Evolutionary conservation across 225 moss, liverwort and hornwort genomes (phyloP).

Genomic region (Bryum argenteum): DNA sequence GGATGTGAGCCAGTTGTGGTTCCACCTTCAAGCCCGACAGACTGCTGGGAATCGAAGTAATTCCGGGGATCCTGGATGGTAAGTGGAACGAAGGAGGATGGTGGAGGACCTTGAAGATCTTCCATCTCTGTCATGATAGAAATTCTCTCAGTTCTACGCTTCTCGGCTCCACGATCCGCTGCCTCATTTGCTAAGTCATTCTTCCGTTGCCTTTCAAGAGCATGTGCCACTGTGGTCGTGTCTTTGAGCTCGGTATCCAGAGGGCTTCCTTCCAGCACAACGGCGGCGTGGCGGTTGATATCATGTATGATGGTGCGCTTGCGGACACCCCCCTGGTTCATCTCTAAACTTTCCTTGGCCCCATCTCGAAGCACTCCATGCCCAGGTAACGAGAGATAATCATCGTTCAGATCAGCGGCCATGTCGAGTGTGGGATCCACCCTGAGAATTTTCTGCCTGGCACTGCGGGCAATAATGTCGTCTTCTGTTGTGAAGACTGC

Average conservation of each 20-base stretch:
- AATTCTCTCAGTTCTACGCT: conserved; percentile 71
- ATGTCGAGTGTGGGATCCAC: conserved; percentile 96
- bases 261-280: conserved; percentile 86
- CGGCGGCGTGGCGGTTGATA: conserved; percentile 93
- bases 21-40: conserved; percentile 36
- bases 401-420: conserved; percentile 91
- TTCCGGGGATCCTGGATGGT: conserved; percentile 92
- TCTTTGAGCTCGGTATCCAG: conserved; percentile 61
- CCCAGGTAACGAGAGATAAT: conserved; percentile 81
- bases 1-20: background rate
- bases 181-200: conserved; percentile 46
- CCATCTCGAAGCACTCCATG: conserved; percentile 92
- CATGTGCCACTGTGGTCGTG: conserved; percentile 83
- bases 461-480: conserved; percentile 75
- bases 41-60: conserved; percentile 88
- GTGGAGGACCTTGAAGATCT: conserved; percentile 76
- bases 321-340: conserved; percentile 46
- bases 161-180: conserved; percentile 55
- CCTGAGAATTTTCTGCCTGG: conserved; percentile 50
- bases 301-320: conserved; percentile 88
- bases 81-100: conserved; percentile 69
- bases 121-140: conserved; percentile 86
- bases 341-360: conserved; percentile 70
- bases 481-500: conserved; percentile 88
- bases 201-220: conserved; percentile 70